Base-by-base conservation (phyloP, 306 rosid genomes). In the Benincasa hispida region DNA sequence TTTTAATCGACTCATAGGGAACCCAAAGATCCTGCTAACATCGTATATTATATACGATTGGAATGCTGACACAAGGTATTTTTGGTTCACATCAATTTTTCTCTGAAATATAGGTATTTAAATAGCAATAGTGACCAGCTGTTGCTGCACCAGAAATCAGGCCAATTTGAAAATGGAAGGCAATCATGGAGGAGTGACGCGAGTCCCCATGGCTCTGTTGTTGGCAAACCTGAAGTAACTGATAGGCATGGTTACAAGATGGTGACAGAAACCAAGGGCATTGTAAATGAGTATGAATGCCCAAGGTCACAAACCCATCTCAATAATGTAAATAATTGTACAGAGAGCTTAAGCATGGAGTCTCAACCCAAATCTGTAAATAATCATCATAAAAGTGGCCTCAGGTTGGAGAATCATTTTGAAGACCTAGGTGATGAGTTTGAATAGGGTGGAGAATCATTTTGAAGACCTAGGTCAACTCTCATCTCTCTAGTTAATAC, bases 321-420 rank as follows among this genome's bases (percentile, higher is more conserved):
- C 86, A 88, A 86, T 89, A 80, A 60, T 95, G 98, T 95, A 95
- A 86, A 89, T 95, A 89, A 87, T 12, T 11, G 53, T 83, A 87
- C 77, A 85, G 96, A 87, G 90, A 84, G 86, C 89, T 83, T 82
- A 67, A 87, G 70, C 86, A 82, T 32, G 84, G 89, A 81, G 82
- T 89, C 90, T 88, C 93, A 84, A 59, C 90, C 87, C 91, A 89
- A 86, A 89, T 79, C 47, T 89, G 97, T 95, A 89, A 85, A 95
- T 92, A 92, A 75, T 84, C 81, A 86, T 84, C 82, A 86, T 84
- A 82, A 77, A 84, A 77, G 86, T 69, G 83, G 86, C 84, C 84
- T 84, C 87, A 84, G 83, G 85, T 55, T 86, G 98, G 93, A 81
- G 90, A 88, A 90, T 84, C 96, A 81, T 79, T 84, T 84, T 81